Evolutionary conservation across 768 basidiomycete genomes (phyloP), one percentile per base, ranked within the genome.

Genomic region (Pilatotrama ljubarskyi): DNA sequence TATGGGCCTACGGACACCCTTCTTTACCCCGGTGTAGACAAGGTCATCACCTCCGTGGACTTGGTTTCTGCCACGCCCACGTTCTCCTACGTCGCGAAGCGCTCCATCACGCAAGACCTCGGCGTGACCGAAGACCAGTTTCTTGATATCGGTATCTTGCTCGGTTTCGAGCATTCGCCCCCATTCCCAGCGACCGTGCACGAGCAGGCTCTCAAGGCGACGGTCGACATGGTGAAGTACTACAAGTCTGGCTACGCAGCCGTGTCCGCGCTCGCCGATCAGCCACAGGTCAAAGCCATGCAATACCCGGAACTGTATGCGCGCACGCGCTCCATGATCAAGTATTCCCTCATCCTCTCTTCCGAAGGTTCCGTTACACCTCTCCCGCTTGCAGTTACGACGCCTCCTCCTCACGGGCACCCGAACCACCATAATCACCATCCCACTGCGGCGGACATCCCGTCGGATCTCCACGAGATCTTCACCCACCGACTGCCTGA

Each of bases 401-500:
- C 78, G 41, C 80, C 83, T 15, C 73, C 77, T 5, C 74, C 79
- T 11, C 78, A 81, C 53, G 77, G 66, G 2, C 65, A 69, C 51
- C 67, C 81, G 22, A 82, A 80, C 64, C 83, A 85, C 68, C 83
- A 85, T 62, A 73, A 77, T 18, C 84, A 86, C 65, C 85, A 88
- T 60, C 84, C 89, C 41, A 93, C 92, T 0, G 84, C 90, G 0
- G 86, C 88, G 25, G 97, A 98, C 69, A 87, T 98, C 58, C 97
- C 97, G 2, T 73, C 76, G 49, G 96, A 98, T 74, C 77, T 99
- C 38, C 91, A 96, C 70, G 94, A 97, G 53, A 91, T 98, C 61
- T 98, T 98, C 77, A 95, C 94, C 10, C 79, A 92, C 73, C 88
- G 94, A 44, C 81, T 99, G 24, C 96, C 96, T 1, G 97, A 98